A percentile compares a stretch with the other conserved stretches of the same genome.
phyloP scores from a whole-genome alignment of 441 rosid species.

The Euphorbia schlechtendalii region DNA sequence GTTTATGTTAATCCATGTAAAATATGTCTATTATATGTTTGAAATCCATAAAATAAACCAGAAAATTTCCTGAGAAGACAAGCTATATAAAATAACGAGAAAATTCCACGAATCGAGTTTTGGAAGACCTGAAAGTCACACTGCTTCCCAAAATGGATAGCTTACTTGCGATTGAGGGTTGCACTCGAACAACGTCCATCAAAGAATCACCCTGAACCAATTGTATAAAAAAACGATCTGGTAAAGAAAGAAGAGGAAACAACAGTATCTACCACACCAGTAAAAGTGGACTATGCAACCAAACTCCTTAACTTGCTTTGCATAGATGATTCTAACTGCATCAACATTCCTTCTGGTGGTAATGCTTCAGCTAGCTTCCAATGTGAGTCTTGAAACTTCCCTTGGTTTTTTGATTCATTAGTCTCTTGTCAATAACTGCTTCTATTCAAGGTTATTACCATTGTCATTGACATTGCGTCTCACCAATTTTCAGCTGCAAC shows the following conservation, averaged over 20 bases:
- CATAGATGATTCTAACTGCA: slow-evolving; percentile 35
- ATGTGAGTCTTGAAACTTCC: slow-evolving; percentile 20
- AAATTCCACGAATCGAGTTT: slow-evolving; percentile 15
- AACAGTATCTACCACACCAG: too few species aligned
- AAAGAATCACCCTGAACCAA: slow-evolving; percentile 28
- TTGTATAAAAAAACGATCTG: slow-evolving; percentile 23
- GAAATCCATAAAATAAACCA: too few species aligned
- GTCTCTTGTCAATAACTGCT: too few species aligned
- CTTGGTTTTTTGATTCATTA: neutral
- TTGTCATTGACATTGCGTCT: slow-evolving; percentile 7
- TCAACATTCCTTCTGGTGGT: too few species aligned
- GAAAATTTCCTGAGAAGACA: too few species aligned
- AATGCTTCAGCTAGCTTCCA: slow-evolving; percentile 20
- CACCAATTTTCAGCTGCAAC: slow-evolving; percentile 31
- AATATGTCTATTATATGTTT: too few species aligned
- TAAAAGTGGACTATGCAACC: slow-evolving; percentile 55
- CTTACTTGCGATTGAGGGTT: slow-evolving; percentile 18
- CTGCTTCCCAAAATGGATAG: slow-evolving; percentile 10
- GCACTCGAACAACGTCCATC: too few species aligned
- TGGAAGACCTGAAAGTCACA: slow-evolving; percentile 12
- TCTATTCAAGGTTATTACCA: too few species aligned
- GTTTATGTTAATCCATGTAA: too few species aligned
- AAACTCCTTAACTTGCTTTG: slow-evolving; percentile 59
- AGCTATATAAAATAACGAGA: too few species aligned
- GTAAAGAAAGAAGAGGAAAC: slow-evolving; percentile 21